Evolutionary conservation across 805 yeast species (phyloP), one percentile per base, ranked within the genome.

Genomic region (Metschnikowia kofuensis): DNA sequence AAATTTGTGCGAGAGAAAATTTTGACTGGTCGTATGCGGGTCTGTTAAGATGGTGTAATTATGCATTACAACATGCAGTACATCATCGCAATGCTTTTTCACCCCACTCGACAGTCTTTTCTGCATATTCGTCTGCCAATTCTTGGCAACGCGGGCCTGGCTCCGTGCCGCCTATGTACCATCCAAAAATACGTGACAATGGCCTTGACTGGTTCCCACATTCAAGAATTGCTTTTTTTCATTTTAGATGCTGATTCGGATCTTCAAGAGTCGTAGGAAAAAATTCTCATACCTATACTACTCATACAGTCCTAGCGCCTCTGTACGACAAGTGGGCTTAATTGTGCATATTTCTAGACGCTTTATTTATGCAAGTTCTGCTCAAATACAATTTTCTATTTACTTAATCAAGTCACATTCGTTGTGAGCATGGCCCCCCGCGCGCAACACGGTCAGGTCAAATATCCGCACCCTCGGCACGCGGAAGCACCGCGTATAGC

Each of bases 401-500:
- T 21, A 21, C 21, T 21, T 4, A 21, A 21, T 21, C 4, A 21
- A 21, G 21, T 21, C 21, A 4, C 21, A 21, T 21, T 21, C 4
- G 21, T 21, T 21, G 21, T 21, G 21, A 21, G 21, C 21, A 21
- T 3, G 21, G 21, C 21, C 21, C 21, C 21, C 21, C 21, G 21
- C 21, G 21, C 21, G 21, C 21, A 21, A 21, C 21, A 2, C 2
- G 21, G 21, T 21, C 21, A 21, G 21, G 21, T 21, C 28, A 16
- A n/a, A 30, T 28, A 16, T 53, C 53, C 28, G 37, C 48, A 36
- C 43, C 38, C 34, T 49, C 47, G 11, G 49, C 38, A 30, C 44
- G 38, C 13, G 54, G 28, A 27, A 54, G 34, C 15, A 56, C 42
- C 2, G 57, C 43, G 38, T 42, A 46, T 26, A 56, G 47, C 42